Evolutionary conservation across 139 green algal species (phyloP).

Genomic region (Volvox africanus): DNA sequence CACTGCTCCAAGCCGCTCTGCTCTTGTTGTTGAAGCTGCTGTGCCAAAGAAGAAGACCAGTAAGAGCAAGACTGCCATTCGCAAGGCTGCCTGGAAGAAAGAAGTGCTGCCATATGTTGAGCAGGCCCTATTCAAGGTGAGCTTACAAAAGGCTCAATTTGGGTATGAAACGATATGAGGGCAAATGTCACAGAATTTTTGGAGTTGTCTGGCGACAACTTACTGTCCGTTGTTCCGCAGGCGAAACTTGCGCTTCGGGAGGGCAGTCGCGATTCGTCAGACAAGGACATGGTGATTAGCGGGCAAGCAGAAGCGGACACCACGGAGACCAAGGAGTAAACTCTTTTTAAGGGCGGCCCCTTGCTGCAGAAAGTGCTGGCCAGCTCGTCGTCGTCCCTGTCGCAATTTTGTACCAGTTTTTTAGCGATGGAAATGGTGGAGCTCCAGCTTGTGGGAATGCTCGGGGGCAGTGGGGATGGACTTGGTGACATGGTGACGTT

Average conservation of each 20-base stretch:
- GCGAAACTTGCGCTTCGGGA: conserved; percentile 41
- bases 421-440: neutral
- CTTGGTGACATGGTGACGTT: neutral
- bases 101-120: conserved; percentile 46
- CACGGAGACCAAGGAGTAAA: conserved; percentile 36
- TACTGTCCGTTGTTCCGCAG: neutral
- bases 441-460: neutral
- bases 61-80: conserved; percentile 47
- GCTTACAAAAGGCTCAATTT: neutral
- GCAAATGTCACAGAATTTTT: neutral
- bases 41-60: conserved; percentile 50
- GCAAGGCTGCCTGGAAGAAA: conserved; percentile 50
- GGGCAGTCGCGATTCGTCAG: conserved; percentile 34
- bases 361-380: too few relatives aligned
- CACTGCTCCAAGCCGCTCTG: conserved; percentile 16
- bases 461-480: neutral
- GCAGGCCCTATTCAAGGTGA: conserved; percentile 46
- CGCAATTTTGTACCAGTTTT: conserved; percentile 17
- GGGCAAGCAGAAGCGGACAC: conserved; percentile 15
- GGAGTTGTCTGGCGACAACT: neutral
- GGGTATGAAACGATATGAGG: neutral
- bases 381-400: neutral
- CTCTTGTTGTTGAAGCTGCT: conserved; percentile 38
- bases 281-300: conserved; percentile 45
- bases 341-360: neutral